Base-by-base conservation (phyloP, 2,329 filamentous ascomycete species). In the Beauveria australis region DNA sequence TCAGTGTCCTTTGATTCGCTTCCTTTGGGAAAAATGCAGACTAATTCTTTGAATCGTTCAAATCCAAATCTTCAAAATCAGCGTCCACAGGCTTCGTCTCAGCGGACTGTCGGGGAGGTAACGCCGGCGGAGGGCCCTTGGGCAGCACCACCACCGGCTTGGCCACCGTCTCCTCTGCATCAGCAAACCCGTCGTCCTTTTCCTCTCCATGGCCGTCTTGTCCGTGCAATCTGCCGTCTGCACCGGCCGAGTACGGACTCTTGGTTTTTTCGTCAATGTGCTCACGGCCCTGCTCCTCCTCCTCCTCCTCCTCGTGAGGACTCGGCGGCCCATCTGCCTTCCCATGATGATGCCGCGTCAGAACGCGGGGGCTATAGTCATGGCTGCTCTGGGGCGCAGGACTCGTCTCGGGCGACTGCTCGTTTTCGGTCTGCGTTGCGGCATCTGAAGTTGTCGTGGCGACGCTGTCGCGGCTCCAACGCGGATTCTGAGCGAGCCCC, bases 21-120 rank as follows among this genome's bases (percentile, higher is more conserved):
- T 3, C 6, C 6, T 5, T 1, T 2, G 7, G 4, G 2, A 7
- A n/a, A n/a, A 26, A 10, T 33, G 54, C 12, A 22, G 19, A 44
- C 33, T 40, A 44, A 14, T 55, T 19, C 41, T 53, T 46, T 7
- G 5, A 14, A 46, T 53, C 61, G n/a, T 56, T 18, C 24, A 62
- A 24, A 24, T 62, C 61, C 12, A 62, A 51, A 28, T 62, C 57
- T 28, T 62, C 61, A 28, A 62, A 62, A 3, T 43, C 61, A 3
- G 44, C 4, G 7, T 57, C 53, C 12, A 33, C 30, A n/a, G 47
- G 30, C 47, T 46, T 59, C 22, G n/a, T 33, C 14, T 37, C 47
- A 7, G 47, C 19, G 9, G n/a, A 22, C 24, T 46, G 33, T 9
- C 53, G 52, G 5, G 54, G 54, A 24, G 62, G 62, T 3, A 63